Conservation (phyloP, 1,139 yeast species). For the Protomyces macrosporus region DNA sequence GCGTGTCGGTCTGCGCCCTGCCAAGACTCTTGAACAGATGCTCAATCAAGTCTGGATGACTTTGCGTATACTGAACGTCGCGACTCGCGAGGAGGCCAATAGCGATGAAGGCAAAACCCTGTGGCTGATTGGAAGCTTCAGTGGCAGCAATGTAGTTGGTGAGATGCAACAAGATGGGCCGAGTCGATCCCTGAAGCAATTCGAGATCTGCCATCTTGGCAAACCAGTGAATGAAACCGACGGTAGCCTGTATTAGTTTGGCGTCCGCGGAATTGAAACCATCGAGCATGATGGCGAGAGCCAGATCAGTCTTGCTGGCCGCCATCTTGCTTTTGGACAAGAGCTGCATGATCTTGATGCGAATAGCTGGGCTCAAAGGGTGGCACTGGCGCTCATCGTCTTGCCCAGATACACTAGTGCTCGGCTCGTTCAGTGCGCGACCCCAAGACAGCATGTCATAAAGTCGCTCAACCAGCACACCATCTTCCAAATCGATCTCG, state of each 20-base stretch:
- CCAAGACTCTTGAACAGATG: conserved; percentile 70
- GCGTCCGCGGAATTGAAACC: conserved; percentile 55
- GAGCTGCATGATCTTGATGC: conserved; percentile 54
- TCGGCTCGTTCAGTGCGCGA: no score
- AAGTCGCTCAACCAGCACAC: conserved; percentile 39
- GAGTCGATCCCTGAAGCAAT: conserved; percentile 10
- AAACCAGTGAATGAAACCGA: conserved; percentile 60
- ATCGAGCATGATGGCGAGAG: conserved; percentile 44
- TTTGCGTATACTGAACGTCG: conserved; percentile 44
- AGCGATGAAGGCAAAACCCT: conserved; percentile 6
- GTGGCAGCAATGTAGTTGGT: conserved; percentile 18
- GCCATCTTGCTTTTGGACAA: conserved; percentile 53
- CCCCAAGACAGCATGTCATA: conserved; percentile 9
- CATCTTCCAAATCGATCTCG: conserved; percentile 51
- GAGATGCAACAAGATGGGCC: conserved; percentile 31
- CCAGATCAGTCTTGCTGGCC: conserved; percentile 38
- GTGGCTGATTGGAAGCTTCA: background rate
- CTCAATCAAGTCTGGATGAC: conserved; percentile 52
- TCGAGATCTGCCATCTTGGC: conserved; percentile 32
- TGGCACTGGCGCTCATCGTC: background rate
- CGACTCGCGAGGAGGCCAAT: conserved; percentile 34
- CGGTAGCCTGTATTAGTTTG: conserved; percentile 45
- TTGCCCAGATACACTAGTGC: background rate
- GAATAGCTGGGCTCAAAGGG: conserved; percentile 53
- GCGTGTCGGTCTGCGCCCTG: conserved; percentile 58